Evolutionary conservation across 108 stramenopile genomes (phyloP), one percentile per base, ranked within the genome.

Genomic region (Nannochloropsis gaditana): DNA sequence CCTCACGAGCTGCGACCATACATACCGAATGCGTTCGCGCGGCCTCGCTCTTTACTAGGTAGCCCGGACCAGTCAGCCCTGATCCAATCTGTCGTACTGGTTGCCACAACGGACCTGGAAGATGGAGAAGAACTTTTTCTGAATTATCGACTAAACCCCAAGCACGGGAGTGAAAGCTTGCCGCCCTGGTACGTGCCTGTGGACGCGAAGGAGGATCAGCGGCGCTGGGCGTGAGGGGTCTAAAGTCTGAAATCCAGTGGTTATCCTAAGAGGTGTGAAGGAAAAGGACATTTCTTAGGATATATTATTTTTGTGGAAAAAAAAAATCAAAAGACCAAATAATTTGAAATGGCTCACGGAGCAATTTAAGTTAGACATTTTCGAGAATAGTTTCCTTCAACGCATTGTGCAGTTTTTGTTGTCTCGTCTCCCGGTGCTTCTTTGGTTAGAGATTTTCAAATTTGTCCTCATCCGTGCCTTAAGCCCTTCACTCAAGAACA

Each of bases 141-240:
- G 59, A 73, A 73, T 73, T 73, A 73, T 73, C 59, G 59, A n/a
- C n/a, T 73, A n/a, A 73, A 73, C n/a, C 59, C 59, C 19, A 73
- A 73, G 59, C 59, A 73, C n/a, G 59, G 59, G 4, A 73, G n/a
- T 15, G 59, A 73, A n/a, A 73, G 6, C 59, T 73, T 73, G 59
- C 59, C 59, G n/a, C n/a, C 59, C n/a, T 73, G 59, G 59, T 73
- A 73, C n/a, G 59, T 73, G 59, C 59, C 59, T n/a, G 59, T 73
- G 59, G 59, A 73, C n/a, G 59, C n/a, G 59, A n/a, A 73, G 59
- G 59, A 73, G 59, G 59, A 73, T n/a, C n/a, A 15, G 4, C 59
- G 59, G n/a, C 59, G 59, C 19, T 73, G 59, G 59, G 59, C 59
- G 59, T 73, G 59, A 73, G n/a, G 59, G n/a, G 59, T 15, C 15